Base-by-base conservation (phyloP, 2,329 filamentous ascomycete genomes). In the Sporothrix pseudoabietina region DNA sequence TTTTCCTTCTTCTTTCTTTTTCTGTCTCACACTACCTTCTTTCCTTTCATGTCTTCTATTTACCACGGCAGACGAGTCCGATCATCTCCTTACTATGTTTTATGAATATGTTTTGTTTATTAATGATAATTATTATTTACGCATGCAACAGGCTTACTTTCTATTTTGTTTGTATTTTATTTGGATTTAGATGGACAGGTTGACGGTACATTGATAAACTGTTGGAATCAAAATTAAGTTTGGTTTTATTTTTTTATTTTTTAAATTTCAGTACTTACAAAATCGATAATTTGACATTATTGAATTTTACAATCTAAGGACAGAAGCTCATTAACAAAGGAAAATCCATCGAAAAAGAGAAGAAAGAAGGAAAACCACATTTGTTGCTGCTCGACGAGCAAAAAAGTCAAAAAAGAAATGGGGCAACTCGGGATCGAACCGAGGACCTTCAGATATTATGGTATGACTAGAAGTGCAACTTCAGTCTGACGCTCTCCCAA, bases 401-500 rank as follows among this genome's bases (percentile, higher is more conserved):
- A 47, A 32, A 68, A 52, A 52, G 19, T 9, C 16, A 30, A 52
- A 69, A 57, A 69, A 57, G 57, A 70, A 10, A 19, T 73, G 72
- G 72, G 47, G 72, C 68, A 73, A 73, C 72, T 71, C 72, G 72
- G 72, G 72, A 73, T 73, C 72, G 72, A 73, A 73, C 72, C 72
- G 72, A 71, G 72, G 72, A 73, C 72, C 72, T 73, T 73, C 72
- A 73, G 72, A 73, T 73, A 54, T 54, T 32, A 22, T 69, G 49
- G 52, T 47, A 32, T 69, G 65, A 69, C 49, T 39, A 30, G 22
- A 55, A 54, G 47, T 69, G 30, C 10, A n/a, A 69, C 72, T 73
- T 73, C 72, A 73, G 72, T 73, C 72, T 73, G 72, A 73, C 72
- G 72, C 72, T 73, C 72, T 73, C 72, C 72, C 72, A 73, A 73